Percentiles rank a stretch among this genome's conserved stretches.
These are phyloP conservation scores for Marasmius fiardii DNA, from an alignment of 1,284 basidiomycete species.

Conservation along the genomic window DNA sequence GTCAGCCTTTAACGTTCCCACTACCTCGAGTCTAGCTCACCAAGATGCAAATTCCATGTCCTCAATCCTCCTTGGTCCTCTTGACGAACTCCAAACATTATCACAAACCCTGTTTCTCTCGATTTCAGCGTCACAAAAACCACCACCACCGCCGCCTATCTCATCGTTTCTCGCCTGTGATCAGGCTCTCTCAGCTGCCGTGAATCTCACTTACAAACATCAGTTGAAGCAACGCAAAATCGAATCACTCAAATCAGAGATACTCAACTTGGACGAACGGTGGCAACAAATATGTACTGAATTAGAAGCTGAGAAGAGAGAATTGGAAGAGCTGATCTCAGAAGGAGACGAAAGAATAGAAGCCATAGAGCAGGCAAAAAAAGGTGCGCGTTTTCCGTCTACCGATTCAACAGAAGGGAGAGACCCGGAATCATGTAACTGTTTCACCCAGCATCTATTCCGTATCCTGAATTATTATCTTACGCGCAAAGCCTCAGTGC, in stretches of 20 bases:
- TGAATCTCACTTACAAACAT: slow-evolving; percentile 65
- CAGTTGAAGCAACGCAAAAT: slow-evolving; percentile 73
- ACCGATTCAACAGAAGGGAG: neutral
- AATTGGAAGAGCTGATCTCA: slow-evolving; percentile 62
- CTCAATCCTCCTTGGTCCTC: slow-evolving; percentile 56
- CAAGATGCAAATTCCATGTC: slow-evolving; percentile 40
- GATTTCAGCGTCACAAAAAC: slow-evolving; percentile 60
- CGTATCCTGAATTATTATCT: slow-evolving; percentile 74
- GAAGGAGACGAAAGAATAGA: slow-evolving; percentile 70
- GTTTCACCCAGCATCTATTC: slow-evolving; percentile 67
- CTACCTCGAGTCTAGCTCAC: neutral
- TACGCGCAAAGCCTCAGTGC: slow-evolving; percentile 79
- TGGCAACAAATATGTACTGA: slow-evolving; percentile 65
- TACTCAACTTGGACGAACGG: slow-evolving; percentile 58
- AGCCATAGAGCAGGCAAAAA: slow-evolving; percentile 66
- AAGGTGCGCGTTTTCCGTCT: slow-evolving; percentile 43
- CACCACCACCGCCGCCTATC: slow-evolving; percentile 59
- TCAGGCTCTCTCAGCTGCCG: slow-evolving; percentile 53
- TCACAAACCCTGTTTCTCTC: slow-evolving; percentile 70
- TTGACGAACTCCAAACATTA: slow-evolving; percentile 60
- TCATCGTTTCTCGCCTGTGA: slow-evolving; percentile 61
- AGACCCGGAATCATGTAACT: no score
- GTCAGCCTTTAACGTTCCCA: neutral
- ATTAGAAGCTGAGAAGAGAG: slow-evolving; percentile 60
- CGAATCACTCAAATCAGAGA: slow-evolving; percentile 64